Base-by-base conservation (phyloP, 108 stramenopile genomes). In the Pseudonitzschia multiseries region DNA sequence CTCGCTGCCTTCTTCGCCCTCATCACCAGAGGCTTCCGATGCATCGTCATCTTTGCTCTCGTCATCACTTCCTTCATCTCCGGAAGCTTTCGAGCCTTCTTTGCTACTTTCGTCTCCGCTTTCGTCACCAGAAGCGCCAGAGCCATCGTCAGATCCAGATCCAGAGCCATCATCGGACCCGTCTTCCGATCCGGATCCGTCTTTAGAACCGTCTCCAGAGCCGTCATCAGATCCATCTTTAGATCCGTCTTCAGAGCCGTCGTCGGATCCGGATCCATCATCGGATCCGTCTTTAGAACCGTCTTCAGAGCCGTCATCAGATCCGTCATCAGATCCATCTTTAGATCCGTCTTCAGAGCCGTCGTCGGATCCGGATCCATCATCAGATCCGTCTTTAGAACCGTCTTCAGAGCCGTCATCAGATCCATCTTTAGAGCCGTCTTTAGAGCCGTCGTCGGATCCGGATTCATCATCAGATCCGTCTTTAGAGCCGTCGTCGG, bases 31-130 rank as follows among this genome's bases (percentile, higher is more conserved):
- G 15, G 22, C 70, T 24, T 71, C 63, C 4, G 77, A 65, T 17
- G 10, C 65, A 18, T 77, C 76, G 8, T 71, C 70, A 29, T 57
- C 67, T 32, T 56, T 29, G 22, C 44, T 32, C 46, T 57, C 61
- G 53, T 50, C 70, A 27, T 42, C 42, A 42, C 10, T 10, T 42
- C n/a, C n/a, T n/a, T 20, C 56, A 41, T 26, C 26, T 15, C n/a
- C 51, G 53, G 36, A 43, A 69, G 36, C 51, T 31, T 36, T 18
- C 10, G 31, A 63, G 36, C 53, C 75, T 18, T 57, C 68, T 69
- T 61, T 57, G 57, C 24, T 42, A n/a, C 44, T 48, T 4, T 74
- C 73, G 3, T 63, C 48, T 5, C 28, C 44, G 44, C 43, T 61
- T 10, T 65, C 63, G 1, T 56, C 51, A 1, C 66, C 69, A 43